Base-by-base conservation (phyloP, 495 filamentous ascomycete species). In the Neurospora sp. region DNA sequence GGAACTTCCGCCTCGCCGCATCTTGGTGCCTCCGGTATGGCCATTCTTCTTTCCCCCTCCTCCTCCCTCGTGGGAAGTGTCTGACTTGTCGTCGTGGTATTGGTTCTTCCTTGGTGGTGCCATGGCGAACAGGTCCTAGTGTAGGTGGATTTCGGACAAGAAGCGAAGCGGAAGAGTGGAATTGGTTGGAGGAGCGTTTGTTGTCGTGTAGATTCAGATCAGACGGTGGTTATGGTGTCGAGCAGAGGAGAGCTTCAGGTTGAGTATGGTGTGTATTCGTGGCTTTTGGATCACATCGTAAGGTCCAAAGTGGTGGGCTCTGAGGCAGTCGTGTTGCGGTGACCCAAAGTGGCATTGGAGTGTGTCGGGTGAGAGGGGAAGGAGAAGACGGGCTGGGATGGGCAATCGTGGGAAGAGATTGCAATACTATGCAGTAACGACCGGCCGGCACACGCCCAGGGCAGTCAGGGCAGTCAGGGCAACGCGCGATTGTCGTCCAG, bases 1-100 rank as follows among this genome's bases (percentile, higher is more conserved):
- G n/a, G 78, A 82, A 79, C 82, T 86, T n/a, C 79, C 83, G 10
- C 83, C 82, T 27, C 84, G 79, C 41, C 84, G 82, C 74, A 83
- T 76, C 77, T 87, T 87, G 70, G 82, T 82, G 74, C 53, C 71
- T 37, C 78, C 73, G 69, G 76, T 74, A 40, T 79, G 77, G 48
- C 82, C 81, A 69, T 83, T 84, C 74, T 84, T 83, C n/a, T 85
- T 84, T 72, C 53, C 53, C 18, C 53, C 53, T 35, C 53, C 53
- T 66, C 27, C 53, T 7, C 22, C 53, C 44, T 77, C 44, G 69
- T 78, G 79, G 16, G 81, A 77, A 5, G 80, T 81, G 72, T 86
- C 84, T 70, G 82, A 77, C 78, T 86, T 87, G 71, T 79, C 35
- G 76, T 87, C 84, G 75, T 87, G 84, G 73, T 72, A 74, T 20